Evolutionary conservation across 495 filamentous ascomycete species (phyloP), one percentile per base, ranked within the genome.

Genomic region (Aspergillus haitiensis): DNA sequence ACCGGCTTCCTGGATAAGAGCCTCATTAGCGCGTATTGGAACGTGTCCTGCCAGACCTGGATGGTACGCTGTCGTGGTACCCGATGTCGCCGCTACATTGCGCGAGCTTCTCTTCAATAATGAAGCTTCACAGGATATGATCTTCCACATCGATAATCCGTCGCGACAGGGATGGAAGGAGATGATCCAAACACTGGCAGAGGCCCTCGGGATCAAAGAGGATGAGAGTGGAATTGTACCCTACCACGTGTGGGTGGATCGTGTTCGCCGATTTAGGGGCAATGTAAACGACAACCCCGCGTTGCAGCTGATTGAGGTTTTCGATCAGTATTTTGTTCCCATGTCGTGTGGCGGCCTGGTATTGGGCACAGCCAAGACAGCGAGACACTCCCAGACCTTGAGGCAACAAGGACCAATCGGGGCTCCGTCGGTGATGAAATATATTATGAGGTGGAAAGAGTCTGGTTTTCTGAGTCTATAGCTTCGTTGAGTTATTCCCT

Each of bases 61-160:
- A 66, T 0, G 80, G 81, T 1, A 45, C 57, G 3, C 42, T 80
- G 2, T 77, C 59, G 9, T 85, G 82, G 82, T 67, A 58, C 9
- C 79, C 55, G 69, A 72, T 47, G 67, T 80, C 0, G 76, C 80
- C 0, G 68, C 49, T 7, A 68, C 72, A 6, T 55, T 82, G 4
- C 56, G 33, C 3, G 78, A 82, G 4, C 60, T 81, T 75, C 42
- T 62, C 81, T 7, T 51, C 68, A 0, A 78, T 0, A 0, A 78
- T 0, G 49, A 71, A 6, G 34, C 56, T 3, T 50, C 48, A 0
- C 65, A 70, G 7, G 70, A 78, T 35, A 70, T 76, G 1, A 58
- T 82, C 50, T 85, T 84, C 51, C 82, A 85, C 64, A 76, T 85
- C 56, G 82, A 85, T 11, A 85, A 84, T 54, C 82, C 82, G 0